Conservation (phyloP, 2,329 filamentous ascomycete species). For the Diaporthe velutina region DNA sequence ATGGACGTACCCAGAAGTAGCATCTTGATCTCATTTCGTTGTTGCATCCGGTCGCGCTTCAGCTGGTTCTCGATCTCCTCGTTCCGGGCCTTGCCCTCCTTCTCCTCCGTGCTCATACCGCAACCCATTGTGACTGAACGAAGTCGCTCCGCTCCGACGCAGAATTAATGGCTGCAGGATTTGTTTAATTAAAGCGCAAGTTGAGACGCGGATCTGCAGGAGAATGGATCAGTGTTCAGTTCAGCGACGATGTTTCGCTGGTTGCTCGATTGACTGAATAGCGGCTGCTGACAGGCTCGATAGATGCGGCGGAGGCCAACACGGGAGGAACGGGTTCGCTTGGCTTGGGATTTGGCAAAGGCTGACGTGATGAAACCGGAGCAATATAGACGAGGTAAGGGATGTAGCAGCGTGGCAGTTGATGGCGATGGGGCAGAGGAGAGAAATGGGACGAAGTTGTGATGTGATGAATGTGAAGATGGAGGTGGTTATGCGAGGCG, state of each 20-base stretch:
- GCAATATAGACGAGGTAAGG: conserved; percentile 12
- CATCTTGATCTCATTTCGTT: conserved; percentile 99
- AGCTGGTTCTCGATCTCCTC: conserved; percentile 99
- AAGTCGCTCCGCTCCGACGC: conserved; percentile 36
- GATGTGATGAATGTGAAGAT: neutral
- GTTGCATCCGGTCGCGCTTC: conserved; percentile 98
- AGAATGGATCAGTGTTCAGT: neutral
- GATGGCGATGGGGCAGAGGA: neutral
- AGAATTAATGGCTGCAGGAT: neutral
- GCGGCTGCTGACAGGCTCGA: neutral
- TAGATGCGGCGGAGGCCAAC: neutral
- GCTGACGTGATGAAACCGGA: conserved; percentile 28
- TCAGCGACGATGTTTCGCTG: neutral
- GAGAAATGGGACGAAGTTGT: neutral
- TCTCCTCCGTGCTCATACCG: conserved; percentile 99
- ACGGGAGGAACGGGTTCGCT: neutral
- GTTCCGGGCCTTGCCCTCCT: conserved; percentile 99
- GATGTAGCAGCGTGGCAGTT: conserved; percentile 17
- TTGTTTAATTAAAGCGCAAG: neutral
- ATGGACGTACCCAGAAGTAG: conserved; percentile 86
- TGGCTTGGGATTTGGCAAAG: neutral
- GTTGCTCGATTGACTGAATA: neutral
- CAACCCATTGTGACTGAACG: conserved; percentile 89
- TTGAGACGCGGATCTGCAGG: neutral
- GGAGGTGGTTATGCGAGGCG: neutral